Evolutionary conservation across 257 asterid species (phyloP).

Genomic region (Solanum sitiens): DNA sequence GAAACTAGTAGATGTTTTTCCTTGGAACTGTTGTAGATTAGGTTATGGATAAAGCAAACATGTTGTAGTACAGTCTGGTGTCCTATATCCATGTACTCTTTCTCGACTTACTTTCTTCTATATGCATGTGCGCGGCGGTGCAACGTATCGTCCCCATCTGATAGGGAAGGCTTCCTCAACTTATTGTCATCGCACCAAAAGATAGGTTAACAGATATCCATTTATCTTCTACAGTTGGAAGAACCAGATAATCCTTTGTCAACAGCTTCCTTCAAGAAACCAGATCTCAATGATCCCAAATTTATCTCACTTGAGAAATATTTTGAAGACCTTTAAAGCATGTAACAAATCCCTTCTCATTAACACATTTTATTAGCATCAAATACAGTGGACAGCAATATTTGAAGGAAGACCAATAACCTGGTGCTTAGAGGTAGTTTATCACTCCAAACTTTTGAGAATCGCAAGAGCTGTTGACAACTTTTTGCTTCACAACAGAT

Average conservation of each 20-base stretch:
- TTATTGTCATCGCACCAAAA: conserved; percentile 38
- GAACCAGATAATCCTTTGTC: conserved; percentile 47
- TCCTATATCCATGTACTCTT: background rate
- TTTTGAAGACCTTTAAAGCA: no score
- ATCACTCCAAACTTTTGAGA: background rate
- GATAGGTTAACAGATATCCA: conserved; percentile 78
- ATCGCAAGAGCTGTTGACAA: background rate
- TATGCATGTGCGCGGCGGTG: background rate
- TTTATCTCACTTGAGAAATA: conserved; percentile 51
- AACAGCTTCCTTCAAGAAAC: conserved; percentile 37
- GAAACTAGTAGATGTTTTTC: background rate
- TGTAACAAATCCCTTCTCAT: background rate
- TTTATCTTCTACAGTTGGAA: conserved; percentile 76
- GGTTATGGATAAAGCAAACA: background rate
- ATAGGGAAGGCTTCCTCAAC: conserved; percentile 45
- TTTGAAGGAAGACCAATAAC: no score
- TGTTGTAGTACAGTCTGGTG: background rate
- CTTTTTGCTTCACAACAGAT: background rate
- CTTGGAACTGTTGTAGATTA: background rate
- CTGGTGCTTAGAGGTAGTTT: background rate
- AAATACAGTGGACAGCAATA: background rate
- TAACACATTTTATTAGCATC: background rate
- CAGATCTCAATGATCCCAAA: conserved; percentile 49
- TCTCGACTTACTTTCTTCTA: background rate
- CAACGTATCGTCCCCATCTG: conserved; percentile 45